Evolutionary conservation across 1,284 basidiomycete species (phyloP), one percentile per base, ranked within the genome.

Genomic region (Pseudozyma thailandica): DNA sequence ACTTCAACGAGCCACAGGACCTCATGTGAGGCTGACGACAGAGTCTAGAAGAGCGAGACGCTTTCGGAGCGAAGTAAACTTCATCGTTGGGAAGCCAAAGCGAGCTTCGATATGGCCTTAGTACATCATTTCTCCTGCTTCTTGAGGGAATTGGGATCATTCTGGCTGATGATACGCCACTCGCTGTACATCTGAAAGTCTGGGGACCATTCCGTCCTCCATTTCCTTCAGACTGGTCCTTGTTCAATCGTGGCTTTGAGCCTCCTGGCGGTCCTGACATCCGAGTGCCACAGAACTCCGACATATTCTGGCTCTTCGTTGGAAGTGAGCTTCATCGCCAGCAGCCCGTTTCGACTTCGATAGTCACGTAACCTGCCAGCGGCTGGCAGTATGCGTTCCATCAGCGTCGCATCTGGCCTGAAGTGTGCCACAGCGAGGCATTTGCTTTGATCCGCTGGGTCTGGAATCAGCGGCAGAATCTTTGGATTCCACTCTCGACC

Each of bases 251-350:
- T 15, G 13, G 13, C 2, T n/a, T 35, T 4, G 20, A 47, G 16
- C 2, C 18, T 12, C 10, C 18, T 15, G 2, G 15, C 26, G 2
- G 18, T 42, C 16, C 21, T 27, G 7, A 5, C 8, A 18, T 28
- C 13, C 12, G 26, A 41, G 20, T 45, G 12, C 45, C 52, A 54
- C 28, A 54, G 35, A 8, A 54, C 42, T 1, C 51, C 52, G 10
- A 54, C 35, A 16, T 47, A 54, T 15, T 54, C 37, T 12, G 45
- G 45, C 38, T 54, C 52, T 7, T 47, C 45, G 16, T 54, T 21
- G 8, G 52, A 46, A 15, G 12, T n/a, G 10, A 54, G 20, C 20
- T 31, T 47, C 18, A 54, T 54, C 2, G 45, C 44, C 10, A 54
- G 44, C 9, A 42, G 27, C 5, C 52, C 52, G 6, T 41, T 28